Base-by-base conservation (phyloP, 805 yeast species). In the Candida corydali region DNA sequence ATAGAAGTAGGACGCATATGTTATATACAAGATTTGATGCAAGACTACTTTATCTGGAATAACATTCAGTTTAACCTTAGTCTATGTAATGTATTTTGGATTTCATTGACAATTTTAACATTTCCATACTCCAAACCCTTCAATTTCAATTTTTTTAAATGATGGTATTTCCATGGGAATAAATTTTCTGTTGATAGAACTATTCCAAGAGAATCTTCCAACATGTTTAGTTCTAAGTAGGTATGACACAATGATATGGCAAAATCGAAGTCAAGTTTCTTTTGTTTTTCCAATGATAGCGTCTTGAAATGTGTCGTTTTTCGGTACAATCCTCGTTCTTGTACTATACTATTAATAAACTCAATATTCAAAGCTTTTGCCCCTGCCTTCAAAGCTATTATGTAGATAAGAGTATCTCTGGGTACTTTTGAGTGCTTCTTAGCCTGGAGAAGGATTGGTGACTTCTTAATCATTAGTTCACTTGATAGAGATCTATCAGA, bases 241-340 rank as follows among this genome's bases (percentile, higher is more conserved):
- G 79, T 65, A 11, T 67, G 61, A 1, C 86, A 76, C 84, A 87
- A 81, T 9, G 76, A 66, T 17, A 74, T 58, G 2, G 96, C 96
- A 68, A 88, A 86, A 40, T 63, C 68, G 54, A 78, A 78, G 50
- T 82, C 91, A 3, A 67, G 55, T 3, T 55, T 51, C 29, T 71
- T 70, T 45, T 73, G 76, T 19, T 47, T 53, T 0, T 39, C 36
- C 8, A 60, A 47, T 1, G 64, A 34, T 12, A 77, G 50, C 0
- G 39, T 25, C 35, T 66, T 73, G 64, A 83, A 88, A 3, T 46
- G 44, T 0, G 32, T 17, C 0, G 84, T 69, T 40, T 75, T 76
- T 35, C 96, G 67, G 59, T 72, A 87, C 16, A 54, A 42, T 2
- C 96, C 96, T 49, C 97, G 74, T 50, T 85, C 95, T 2, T 61